phyloP scores from a whole-genome alignment of 768 basidiomycete species.

The Omphalotus guepiniiformis region DNA sequence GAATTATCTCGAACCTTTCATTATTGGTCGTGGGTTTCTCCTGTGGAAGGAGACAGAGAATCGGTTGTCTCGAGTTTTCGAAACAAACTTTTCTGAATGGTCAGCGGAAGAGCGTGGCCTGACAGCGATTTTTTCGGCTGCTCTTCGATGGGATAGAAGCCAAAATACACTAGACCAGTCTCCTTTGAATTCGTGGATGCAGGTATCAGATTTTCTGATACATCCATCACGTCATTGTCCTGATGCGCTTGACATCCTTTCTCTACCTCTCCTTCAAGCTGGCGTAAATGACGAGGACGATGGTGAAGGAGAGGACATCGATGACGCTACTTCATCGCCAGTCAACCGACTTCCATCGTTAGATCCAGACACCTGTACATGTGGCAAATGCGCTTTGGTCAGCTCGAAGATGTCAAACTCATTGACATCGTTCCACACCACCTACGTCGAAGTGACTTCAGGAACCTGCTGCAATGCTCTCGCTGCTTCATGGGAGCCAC shows the following conservation, averaged over 20 bases:
- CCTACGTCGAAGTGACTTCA: constrained; percentile 5
- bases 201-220: constrained; percentile 1
- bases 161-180: neutral
- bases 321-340: too few species aligned
- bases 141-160: neutral
- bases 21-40: constrained; percentile 7
- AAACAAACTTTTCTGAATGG: neutral
- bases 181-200: neutral
- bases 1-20: constrained; percentile 3
- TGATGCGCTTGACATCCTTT: constrained; percentile 9
- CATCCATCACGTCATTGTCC: constrained; percentile 10
- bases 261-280: constrained; percentile 5
- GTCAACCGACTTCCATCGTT: neutral
- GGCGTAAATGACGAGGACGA: too few species aligned
- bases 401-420: neutral
- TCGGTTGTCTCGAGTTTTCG: neutral
- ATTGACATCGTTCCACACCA: constrained; percentile 1
- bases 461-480: constrained; percentile 3
- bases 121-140: constrained; percentile 7
- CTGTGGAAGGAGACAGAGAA: neutral
- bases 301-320: too few species aligned
- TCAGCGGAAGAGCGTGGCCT: constrained; percentile 3
- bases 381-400: constrained; percentile 10
- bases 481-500: constrained; percentile 6
- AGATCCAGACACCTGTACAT: constrained; percentile 8